phyloP scores from a whole-genome alignment of 2,329 filamentous ascomycete genomes.

The Pseudocercospora eumusae region DNA sequence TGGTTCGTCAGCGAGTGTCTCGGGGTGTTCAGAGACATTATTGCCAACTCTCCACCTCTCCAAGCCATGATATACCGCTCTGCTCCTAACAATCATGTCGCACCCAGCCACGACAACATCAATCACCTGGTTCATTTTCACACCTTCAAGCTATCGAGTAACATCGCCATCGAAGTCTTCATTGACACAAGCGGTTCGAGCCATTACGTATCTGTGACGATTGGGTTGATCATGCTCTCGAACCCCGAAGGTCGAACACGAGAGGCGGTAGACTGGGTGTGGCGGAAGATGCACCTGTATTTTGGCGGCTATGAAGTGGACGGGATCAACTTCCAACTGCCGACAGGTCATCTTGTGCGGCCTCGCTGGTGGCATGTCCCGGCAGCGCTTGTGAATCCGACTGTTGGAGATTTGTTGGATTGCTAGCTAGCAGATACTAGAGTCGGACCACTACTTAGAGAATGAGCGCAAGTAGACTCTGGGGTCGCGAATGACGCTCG shows the following conservation, averaged over 20 bases:
- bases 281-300: not conserved
- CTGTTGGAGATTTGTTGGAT: not conserved
- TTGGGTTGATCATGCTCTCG: not conserved
- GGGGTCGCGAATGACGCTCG: not conserved
- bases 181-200: not conserved
- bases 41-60: not conserved
- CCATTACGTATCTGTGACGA: not conserved
- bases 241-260: not conserved
- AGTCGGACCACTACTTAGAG: not conserved
- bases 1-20: not conserved
- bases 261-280: not conserved
- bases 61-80: not conserved
- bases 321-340: not conserved
- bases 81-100: not conserved
- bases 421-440: not conserved
- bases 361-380: not conserved
- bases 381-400: not conserved
- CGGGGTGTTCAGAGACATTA: not conserved
- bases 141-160: not conserved
- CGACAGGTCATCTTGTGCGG: not conserved
- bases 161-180: not conserved
- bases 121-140: not conserved
- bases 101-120: not conserved
- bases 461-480: not conserved
- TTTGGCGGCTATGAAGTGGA: not conserved